A percentile compares a stretch with the other conserved stretches of the same genome.
Evolutionary conservation across 164 flowering plant species (phyloP).

Genomic region (Platanus orientalis): DNA sequence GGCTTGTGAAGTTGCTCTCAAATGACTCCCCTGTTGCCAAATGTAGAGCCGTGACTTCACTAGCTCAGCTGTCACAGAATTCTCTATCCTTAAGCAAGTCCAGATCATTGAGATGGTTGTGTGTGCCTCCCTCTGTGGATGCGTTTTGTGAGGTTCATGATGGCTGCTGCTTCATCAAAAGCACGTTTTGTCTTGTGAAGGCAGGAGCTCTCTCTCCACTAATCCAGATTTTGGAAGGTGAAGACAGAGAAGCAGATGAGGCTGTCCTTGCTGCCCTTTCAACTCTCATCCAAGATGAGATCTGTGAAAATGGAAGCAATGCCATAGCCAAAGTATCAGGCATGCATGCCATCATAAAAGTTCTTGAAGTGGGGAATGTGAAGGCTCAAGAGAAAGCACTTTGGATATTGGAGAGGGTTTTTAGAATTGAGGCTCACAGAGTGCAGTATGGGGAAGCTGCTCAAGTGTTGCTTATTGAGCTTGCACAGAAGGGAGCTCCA

Average conservation of each 20-base stretch:
- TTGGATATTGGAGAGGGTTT: conserved; percentile 73
- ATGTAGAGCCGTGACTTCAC: conserved; percentile 60
- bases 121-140: conserved; percentile 44
- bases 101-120: conserved; percentile 51
- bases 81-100: conserved; percentile 41
- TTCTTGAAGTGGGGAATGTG: conserved; percentile 40
- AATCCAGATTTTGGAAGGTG: conserved; percentile 46
- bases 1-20: conserved; percentile 63
- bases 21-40: conserved; percentile 45
- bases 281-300: conserved; percentile 65
- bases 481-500: conserved; percentile 62
- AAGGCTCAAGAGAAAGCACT: conserved; percentile 70
- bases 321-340: conserved; percentile 46
- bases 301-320: conserved; percentile 62
- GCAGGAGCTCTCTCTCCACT: conserved; percentile 62
- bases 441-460: conserved; percentile 55
- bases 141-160: conserved; percentile 67
- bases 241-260: conserved; percentile 69
- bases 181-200: conserved; percentile 71
- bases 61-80: conserved; percentile 71
- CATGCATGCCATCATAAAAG: conserved; percentile 41
- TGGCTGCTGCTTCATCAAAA: conserved; percentile 52
- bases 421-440: conserved; percentile 49
- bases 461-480: conserved; percentile 58
- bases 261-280: conserved; percentile 61